phyloP scores from a whole-genome alignment of 2,329 filamentous ascomycete species.

The Nemania sp. region DNA sequence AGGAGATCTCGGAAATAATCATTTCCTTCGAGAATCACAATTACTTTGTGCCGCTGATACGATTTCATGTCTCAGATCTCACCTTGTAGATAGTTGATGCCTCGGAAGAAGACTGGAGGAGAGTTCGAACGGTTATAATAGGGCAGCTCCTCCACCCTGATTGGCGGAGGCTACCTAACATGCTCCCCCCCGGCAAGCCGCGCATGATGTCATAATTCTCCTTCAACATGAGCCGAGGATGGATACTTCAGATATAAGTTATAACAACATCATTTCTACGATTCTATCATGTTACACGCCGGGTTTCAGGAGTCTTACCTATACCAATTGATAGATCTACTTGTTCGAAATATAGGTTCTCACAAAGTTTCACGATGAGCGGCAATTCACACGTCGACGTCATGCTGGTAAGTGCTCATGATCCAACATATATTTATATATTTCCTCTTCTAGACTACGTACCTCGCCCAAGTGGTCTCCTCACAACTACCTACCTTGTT shows the following conservation, averaged over 20 bases:
- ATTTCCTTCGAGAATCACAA: too few relatives aligned
- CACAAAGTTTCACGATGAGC: slow-evolving; percentile 29
- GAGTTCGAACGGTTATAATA: slow-evolving; percentile 5
- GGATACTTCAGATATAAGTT: too few relatives aligned
- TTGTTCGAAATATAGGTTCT: not conserved
- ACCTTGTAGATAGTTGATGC: not conserved
- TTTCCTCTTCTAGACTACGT: not conserved
- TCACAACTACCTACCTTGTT: not conserved
- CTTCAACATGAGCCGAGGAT: slow-evolving; percentile 6
- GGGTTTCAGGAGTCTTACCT: not conserved
- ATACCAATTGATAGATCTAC: not conserved
- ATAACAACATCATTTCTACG: slow-evolving; percentile 6
- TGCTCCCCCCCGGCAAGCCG: not conserved
- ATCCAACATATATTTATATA: not conserved
- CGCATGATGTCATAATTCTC: slow-evolving; percentile 21
- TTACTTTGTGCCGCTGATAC: too few relatives aligned
- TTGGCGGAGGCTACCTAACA: slow-evolving; percentile 17
- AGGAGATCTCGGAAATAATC: too few relatives aligned
- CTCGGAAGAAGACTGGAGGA: not conserved
- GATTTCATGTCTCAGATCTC: too few relatives aligned
- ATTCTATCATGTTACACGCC: not conserved
- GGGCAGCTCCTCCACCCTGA: slow-evolving; percentile 7
- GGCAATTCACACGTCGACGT: slow-evolving; percentile 37
- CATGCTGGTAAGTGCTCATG: slow-evolving; percentile 36
- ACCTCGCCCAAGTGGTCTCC: too few relatives aligned